Conservation (phyloP, 306 rosid genomes). For the Abrus pulchellus region DNA sequence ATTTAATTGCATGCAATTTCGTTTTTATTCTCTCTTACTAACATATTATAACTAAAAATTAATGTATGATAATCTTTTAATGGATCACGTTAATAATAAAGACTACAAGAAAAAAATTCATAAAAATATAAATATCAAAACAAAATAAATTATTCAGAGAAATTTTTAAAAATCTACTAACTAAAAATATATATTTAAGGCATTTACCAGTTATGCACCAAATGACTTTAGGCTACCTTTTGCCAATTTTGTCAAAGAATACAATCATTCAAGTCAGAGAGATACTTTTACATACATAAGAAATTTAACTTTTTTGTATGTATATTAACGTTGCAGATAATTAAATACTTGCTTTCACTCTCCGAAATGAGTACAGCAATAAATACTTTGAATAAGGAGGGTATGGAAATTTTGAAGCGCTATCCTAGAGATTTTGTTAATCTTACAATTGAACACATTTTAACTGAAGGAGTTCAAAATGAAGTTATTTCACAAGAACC, state of each 20-base stretch:
- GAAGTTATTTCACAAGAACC: background rate
- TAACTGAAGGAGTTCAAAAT: constrained; percentile 27
- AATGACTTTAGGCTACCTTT: too few species aligned
- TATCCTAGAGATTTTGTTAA: constrained; percentile 5
- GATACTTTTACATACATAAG: background rate
- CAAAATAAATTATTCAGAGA: too few species aligned
- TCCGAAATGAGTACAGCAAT: constrained; percentile 33
- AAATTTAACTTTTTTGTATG: background rate
- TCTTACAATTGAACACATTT: constrained; percentile 35
- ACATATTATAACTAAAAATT: too few species aligned
- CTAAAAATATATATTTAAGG: too few species aligned
- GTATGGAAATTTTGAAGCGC: background rate
- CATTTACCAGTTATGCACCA: background rate
- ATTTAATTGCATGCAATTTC: too few species aligned
- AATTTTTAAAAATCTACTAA: too few species aligned
- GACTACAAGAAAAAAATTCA: too few species aligned
- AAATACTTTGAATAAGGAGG: background rate
- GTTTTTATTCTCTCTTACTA: too few species aligned
- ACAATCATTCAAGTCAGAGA: background rate
- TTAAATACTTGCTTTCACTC: constrained; percentile 45
- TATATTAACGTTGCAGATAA: constrained; percentile 32
- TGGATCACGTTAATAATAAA: too few species aligned
- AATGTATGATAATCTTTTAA: too few species aligned
- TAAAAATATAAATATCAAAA: too few species aligned
- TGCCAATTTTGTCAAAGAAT: background rate